These are phyloP conservation scores for Solanum clarkiae DNA, from an alignment of 257 asterid genomes.

Conservation along the genomic window DNA sequence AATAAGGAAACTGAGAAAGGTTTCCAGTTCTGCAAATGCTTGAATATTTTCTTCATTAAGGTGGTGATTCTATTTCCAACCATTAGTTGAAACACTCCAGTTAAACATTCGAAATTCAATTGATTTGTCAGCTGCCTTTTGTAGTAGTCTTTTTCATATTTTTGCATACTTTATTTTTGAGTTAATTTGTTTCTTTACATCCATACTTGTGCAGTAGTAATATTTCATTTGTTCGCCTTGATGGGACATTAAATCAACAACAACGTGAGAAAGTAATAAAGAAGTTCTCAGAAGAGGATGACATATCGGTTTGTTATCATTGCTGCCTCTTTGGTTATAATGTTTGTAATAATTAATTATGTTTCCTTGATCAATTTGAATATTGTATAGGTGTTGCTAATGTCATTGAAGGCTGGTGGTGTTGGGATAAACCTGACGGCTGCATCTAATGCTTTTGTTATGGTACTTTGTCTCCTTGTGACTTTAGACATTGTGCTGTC, in stretches of 20 bases:
- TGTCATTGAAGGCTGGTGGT: conserved; percentile 98
- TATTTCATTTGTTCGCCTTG: conserved; percentile 73
- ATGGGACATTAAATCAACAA: conserved; percentile 90
- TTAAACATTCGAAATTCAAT: neutral
- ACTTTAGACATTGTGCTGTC: neutral
- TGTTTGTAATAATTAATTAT: neutral
- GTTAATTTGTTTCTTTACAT: neutral
- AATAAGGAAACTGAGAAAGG: neutral
- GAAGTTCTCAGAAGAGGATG: conserved; percentile 76
- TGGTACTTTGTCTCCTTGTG: conserved; percentile 34
- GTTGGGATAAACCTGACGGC: conserved; percentile 95
- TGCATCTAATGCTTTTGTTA: conserved; percentile 85
- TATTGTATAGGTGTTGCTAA: conserved; percentile 57
- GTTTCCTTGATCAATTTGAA: neutral
- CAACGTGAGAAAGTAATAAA: conserved; percentile 82
- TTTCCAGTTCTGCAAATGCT: neutral
- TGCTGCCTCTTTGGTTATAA: neutral
- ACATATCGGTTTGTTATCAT: conserved; percentile 38
- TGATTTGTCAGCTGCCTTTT: neutral
- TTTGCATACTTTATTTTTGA: neutral
- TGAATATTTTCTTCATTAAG: neutral
- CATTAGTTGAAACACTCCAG: neutral
- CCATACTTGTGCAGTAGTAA: conserved; percentile 34
- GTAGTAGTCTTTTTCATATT: neutral
- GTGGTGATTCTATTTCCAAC: neutral